phyloP scores from a whole-genome alignment of 495 filamentous ascomycete species.

The Astrothelium macrocarpum region DNA sequence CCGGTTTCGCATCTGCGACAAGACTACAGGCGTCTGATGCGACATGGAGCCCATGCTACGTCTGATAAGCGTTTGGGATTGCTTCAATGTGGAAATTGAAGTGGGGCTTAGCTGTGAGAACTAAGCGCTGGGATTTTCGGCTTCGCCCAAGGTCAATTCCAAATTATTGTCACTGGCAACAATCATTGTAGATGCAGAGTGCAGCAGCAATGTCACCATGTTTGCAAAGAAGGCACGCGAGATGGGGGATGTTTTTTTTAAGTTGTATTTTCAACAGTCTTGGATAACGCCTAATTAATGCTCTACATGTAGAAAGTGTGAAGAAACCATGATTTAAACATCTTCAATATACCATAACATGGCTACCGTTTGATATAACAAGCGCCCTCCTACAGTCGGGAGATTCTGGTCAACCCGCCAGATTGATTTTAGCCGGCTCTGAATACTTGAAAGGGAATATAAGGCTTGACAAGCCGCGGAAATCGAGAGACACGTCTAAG shows the following conservation, averaged over 20 bases:
- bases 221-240: neutral
- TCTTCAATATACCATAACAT: slow-evolving; percentile 1
- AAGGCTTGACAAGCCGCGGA: neutral
- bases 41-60: neutral
- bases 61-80: neutral
- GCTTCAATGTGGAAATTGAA: neutral
- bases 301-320: slow-evolving; percentile 1
- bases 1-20: neutral
- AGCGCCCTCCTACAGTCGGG: slow-evolving; percentile 6
- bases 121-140: no score
- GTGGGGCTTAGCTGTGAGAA: no score
- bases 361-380: neutral
- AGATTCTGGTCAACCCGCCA: neutral
- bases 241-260: neutral
- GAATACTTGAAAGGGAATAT: neutral
- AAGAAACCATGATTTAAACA: neutral
- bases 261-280: neutral
- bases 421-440: neutral
- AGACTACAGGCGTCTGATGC: neutral
- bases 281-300: slow-evolving; percentile 6
- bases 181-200: neutral
- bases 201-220: neutral
- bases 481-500: slow-evolving; percentile 2
- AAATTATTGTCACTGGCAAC: no score
- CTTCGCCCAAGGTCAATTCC: no score